Conservation (phyloP, 192 early-diverging fungal species). For the Coemansia javaensis region DNA sequence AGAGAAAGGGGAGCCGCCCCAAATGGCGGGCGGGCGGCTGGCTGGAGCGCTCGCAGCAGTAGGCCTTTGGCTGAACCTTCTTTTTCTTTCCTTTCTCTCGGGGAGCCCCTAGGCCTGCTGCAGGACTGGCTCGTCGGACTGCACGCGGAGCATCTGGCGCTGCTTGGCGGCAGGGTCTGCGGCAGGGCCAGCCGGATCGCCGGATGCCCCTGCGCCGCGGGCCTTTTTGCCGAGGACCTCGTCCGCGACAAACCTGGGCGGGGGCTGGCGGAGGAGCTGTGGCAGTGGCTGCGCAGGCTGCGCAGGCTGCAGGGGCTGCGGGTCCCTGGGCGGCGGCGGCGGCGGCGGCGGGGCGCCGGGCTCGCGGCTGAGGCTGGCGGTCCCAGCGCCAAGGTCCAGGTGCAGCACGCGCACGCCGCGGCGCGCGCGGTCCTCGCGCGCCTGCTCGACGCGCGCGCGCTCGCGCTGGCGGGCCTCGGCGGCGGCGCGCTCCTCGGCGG, state of each 20-base stretch:
- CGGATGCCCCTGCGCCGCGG: background rate
- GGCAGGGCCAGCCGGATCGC: no score
- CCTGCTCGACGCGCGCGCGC: constrained; percentile 3
- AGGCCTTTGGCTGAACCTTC: no score
- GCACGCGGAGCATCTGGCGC: no score
- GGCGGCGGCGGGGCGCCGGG: constrained; percentile 6
- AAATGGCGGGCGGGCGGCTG: no score
- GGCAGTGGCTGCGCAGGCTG: no score
- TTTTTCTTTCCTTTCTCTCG: no score
- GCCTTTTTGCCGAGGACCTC: background rate
- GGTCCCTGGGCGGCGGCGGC: background rate
- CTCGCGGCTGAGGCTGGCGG: constrained; percentile 10
- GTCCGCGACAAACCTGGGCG: constrained; percentile 29
- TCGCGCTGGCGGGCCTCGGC: constrained; percentile 8
- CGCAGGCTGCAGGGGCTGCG: background rate
- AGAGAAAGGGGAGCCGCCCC: background rate
- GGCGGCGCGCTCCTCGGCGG: constrained; percentile 30
- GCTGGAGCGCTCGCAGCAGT: no score
- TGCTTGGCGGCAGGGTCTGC: no score
- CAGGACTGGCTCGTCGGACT: no score
- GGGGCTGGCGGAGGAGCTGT: constrained; percentile 12
- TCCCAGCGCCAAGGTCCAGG: constrained; percentile 13
- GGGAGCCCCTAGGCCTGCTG: no score
- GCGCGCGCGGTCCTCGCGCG: constrained; percentile 23
- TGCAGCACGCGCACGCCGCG: constrained; percentile 44